Percentiles rank a stretch among this genome's conserved stretches.
phyloP scores from a whole-genome alignment of 805 yeast genomes.

The Candida taoyuanica region DNA sequence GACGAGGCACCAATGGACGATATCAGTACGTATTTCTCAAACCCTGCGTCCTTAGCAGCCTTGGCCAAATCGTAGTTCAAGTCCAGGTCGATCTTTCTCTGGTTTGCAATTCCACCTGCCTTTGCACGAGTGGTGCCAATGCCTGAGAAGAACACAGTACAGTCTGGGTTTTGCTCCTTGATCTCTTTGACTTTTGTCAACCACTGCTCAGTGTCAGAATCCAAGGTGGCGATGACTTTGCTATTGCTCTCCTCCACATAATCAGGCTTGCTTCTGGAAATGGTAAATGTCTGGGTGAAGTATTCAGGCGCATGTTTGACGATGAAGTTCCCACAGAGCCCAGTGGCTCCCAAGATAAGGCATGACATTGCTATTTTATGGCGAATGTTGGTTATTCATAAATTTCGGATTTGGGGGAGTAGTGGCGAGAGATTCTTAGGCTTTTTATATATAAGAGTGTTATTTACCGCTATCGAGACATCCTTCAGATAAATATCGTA shows the following conservation, averaged over 20 bases:
- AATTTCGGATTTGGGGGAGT: too few species aligned
- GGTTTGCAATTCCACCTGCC: slow-evolving; percentile 72
- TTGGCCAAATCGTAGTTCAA: slow-evolving; percentile 63
- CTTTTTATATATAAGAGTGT: too few species aligned
- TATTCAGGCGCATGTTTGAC: slow-evolving; percentile 39
- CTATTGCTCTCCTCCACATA: slow-evolving; percentile 6
- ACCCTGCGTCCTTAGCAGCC: slow-evolving; percentile 68
- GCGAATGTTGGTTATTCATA: not conserved
- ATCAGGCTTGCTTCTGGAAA: slow-evolving; percentile 42
- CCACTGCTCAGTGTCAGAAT: slow-evolving; percentile 51
- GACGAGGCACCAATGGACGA: slow-evolving; percentile 62
- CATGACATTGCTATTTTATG: slow-evolving; percentile 8
- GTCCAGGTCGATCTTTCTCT: slow-evolving; percentile 69
- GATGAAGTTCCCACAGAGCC: slow-evolving; percentile 63
- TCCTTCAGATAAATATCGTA: too few species aligned
- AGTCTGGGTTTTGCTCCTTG: slow-evolving; percentile 19
- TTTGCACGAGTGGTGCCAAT: slow-evolving; percentile 71
- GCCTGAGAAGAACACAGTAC: slow-evolving; percentile 51
- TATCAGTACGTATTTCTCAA: slow-evolving; percentile 61
- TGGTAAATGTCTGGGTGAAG: slow-evolving; percentile 39
- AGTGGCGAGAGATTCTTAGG: too few species aligned
- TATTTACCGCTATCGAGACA: slow-evolving; percentile 1
- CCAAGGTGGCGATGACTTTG: slow-evolving; percentile 34
- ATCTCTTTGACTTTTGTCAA: slow-evolving; percentile 28
- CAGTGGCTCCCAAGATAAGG: slow-evolving; percentile 68